Evolutionary conservation across 352 stramenopile species (phyloP).

Genomic region (Phytophthora sp.): DNA sequence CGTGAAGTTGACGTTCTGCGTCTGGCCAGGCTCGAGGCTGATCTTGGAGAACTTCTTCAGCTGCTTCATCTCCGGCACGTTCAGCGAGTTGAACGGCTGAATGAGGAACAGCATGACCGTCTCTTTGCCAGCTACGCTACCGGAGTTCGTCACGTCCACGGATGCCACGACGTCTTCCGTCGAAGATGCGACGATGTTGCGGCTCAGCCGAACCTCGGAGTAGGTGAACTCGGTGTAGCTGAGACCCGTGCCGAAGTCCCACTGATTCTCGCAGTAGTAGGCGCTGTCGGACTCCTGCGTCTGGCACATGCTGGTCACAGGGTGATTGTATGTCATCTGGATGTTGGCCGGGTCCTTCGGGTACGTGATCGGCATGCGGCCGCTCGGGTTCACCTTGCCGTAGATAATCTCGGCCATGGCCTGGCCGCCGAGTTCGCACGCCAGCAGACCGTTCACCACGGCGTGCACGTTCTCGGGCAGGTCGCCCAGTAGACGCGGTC

Average conservation of each 20-base stretch:
- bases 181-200: slow-evolving; percentile 17
- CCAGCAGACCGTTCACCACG: slow-evolving; percentile 34
- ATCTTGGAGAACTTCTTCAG: slow-evolving; percentile 57
- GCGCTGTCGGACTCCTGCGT: slow-evolving; percentile 31
- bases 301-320: slow-evolving; percentile 53
- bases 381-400: slow-evolving; percentile 34
- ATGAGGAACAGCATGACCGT: slow-evolving; percentile 35
- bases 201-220: slow-evolving; percentile 43
- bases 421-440: slow-evolving; percentile 26
- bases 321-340: slow-evolving; percentile 72
- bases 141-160: slow-evolving; percentile 60
- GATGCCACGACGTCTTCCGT: slow-evolving; percentile 33
- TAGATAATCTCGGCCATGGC: slow-evolving; percentile 38
- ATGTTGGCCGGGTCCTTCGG: slow-evolving; percentile 57
- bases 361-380: slow-evolving; percentile 81
- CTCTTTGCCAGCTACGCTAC: slow-evolving; percentile 26
- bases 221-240: slow-evolving; percentile 79
- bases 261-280: slow-evolving; percentile 64
- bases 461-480: slow-evolving; percentile 49
- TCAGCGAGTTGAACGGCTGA: slow-evolving; percentile 25
- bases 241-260: slow-evolving; percentile 80
- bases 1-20: slow-evolving; percentile 46
- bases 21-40: slow-evolving; percentile 37
- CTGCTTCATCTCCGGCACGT: slow-evolving; percentile 33
- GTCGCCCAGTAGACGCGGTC: slow-evolving; percentile 52